These are phyloP conservation scores for Plantago coronopus DNA, from an alignment of 305 asterid genomes.

Conservation along the genomic window DNA sequence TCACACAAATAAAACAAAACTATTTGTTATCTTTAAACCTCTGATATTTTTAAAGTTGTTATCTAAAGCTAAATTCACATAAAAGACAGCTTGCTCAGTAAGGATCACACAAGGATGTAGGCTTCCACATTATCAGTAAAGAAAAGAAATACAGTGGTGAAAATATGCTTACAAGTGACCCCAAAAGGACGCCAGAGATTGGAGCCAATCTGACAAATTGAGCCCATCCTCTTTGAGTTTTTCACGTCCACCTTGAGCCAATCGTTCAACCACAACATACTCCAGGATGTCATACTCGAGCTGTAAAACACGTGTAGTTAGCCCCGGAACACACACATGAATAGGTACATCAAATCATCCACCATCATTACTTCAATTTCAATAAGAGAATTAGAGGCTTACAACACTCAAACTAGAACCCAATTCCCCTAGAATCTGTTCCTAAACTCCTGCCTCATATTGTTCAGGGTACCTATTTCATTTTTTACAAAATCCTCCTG, in stretches of 20 bases:
- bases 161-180: slow-evolving; percentile 89
- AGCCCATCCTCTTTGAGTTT: slow-evolving; percentile 98
- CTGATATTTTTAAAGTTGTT: neutral
- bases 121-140: slow-evolving; percentile 21
- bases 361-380: neutral
- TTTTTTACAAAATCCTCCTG: too few relatives aligned
- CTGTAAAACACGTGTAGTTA: slow-evolving; percentile 42
- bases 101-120: slow-evolving; percentile 25
- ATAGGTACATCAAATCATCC: neutral
- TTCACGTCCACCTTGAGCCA: slow-evolving; percentile 97
- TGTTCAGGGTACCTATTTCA: too few relatives aligned
- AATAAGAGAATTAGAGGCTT: too few relatives aligned
- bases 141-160: slow-evolving; percentile 24
- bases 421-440: too few relatives aligned
- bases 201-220: slow-evolving; percentile 98
- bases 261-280: slow-evolving; percentile 93
- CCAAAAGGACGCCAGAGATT: slow-evolving; percentile 98
- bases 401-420: too few relatives aligned
- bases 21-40: neutral
- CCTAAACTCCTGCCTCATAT: too few relatives aligned
- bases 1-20: neutral
- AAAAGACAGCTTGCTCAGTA: slow-evolving; percentile 24
- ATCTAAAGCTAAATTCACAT: slow-evolving; percentile 21
- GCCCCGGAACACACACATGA: slow-evolving; percentile 15
- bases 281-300: slow-evolving; percentile 97